These are phyloP conservation scores for Oryza meyeriana DNA, from an alignment of 176 grass and related monocot species.

Conservation along the genomic window DNA sequence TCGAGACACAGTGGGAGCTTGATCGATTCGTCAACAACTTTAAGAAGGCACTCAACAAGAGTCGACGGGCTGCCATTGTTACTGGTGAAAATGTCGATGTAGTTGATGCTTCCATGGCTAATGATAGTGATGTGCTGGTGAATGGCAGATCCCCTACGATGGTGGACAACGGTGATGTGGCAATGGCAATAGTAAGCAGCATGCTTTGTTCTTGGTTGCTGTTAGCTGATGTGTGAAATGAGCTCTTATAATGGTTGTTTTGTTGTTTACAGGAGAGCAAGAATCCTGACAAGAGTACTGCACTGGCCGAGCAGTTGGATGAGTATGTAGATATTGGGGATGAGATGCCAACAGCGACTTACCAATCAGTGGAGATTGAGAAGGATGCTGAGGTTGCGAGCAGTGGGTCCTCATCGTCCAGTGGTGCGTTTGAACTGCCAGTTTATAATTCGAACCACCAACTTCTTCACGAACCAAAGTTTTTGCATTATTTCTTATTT, in stretches of 20 bases:
- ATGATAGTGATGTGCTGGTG: not conserved
- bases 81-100: conserved; percentile 27
- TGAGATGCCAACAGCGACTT: conserved; percentile 69
- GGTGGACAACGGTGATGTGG: conserved; percentile 15
- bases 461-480: not conserved
- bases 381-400: conserved; percentile 56
- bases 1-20: conserved; percentile 86
- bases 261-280: conserved; percentile 36
- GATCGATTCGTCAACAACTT: conserved; percentile 87
- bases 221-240: not conserved
- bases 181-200: not conserved
- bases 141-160: conserved; percentile 20
- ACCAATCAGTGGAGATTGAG: conserved; percentile 75
- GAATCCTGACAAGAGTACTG: conserved; percentile 12
- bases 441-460: not conserved
- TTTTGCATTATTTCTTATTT: not conserved
- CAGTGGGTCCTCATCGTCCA: not conserved
- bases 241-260: not conserved
- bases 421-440: not conserved
- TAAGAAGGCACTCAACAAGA: conserved; percentile 82
- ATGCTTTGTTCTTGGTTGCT: not conserved
- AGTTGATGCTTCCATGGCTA: conserved; percentile 14
- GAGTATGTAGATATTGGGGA: conserved; percentile 94
- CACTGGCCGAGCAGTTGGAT: conserved; percentile 45
- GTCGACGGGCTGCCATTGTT: conserved; percentile 39